Conservation (phyloP, 75 land plant species). For the Selaginella tamariscina region DNA sequence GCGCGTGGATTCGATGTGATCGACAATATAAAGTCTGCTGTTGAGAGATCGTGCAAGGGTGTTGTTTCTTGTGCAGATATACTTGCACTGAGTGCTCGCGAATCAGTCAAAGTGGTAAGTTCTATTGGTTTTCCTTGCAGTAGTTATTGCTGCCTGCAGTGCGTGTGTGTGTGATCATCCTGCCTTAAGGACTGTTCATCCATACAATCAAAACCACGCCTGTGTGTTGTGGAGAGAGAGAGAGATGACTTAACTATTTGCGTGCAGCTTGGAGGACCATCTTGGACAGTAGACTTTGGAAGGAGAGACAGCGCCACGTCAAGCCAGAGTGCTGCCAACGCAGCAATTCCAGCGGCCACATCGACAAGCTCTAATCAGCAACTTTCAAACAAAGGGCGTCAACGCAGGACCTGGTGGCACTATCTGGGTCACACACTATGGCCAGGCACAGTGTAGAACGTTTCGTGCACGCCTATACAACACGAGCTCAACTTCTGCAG, state of each 20-base stretch:
- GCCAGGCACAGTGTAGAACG: slow-evolving; percentile 53
- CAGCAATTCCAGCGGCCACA: slow-evolving; percentile 33
- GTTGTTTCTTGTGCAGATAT: slow-evolving; percentile 14
- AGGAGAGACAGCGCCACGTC: slow-evolving; percentile 50
- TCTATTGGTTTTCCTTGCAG: no score
- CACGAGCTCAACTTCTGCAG: no score
- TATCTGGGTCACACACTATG: slow-evolving; percentile 56
- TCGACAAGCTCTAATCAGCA: neutral
- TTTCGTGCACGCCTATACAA: slow-evolving; percentile 33
- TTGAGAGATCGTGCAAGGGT: neutral
- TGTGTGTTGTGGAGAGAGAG: no score
- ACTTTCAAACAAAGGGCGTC: neutral
- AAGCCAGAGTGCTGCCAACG: slow-evolving; percentile 33
- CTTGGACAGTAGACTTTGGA: slow-evolving; percentile 48
- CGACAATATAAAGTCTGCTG: neutral
- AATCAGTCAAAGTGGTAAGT: slow-evolving; percentile 1
- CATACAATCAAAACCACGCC: no score
- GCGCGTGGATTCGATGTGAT: no score
- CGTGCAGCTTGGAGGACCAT: slow-evolving; percentile 48
- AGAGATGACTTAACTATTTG: no score
- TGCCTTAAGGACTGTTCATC: no score
- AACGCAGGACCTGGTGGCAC: neutral
- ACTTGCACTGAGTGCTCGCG: slow-evolving; percentile 6
- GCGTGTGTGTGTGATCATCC: no score
- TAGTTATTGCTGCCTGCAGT: no score